These are phyloP conservation scores for Saccharomyces kudriavzevii DNA, from an alignment of 805 yeast genomes.

Conservation along the genomic window DNA sequence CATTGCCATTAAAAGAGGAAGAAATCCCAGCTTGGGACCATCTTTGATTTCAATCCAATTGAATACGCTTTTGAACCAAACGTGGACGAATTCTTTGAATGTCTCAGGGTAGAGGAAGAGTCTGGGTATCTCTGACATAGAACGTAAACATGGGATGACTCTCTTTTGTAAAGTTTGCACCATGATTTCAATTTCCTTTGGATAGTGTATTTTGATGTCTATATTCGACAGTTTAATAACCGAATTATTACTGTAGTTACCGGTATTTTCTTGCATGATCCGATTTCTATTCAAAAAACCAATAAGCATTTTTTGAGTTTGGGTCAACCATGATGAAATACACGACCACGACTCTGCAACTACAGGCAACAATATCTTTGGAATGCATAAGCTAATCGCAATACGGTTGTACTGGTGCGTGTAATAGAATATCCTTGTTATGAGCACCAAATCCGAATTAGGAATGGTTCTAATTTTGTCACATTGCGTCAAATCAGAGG, in stretches of 20 bases:
- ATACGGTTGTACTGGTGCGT: constrained; percentile 18
- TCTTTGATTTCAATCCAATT: constrained; percentile 39
- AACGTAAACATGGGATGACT: constrained; percentile 27
- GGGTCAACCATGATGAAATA: constrained; percentile 24
- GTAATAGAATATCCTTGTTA: constrained; percentile 30
- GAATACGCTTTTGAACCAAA: constrained; percentile 35
- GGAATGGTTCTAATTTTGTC: constrained; percentile 27
- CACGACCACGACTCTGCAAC: constrained; percentile 30
- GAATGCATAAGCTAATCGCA: constrained; percentile 31
- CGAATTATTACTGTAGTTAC: background rate
- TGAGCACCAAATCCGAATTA: constrained; percentile 26
- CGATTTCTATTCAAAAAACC: background rate
- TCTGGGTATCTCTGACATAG: constrained; percentile 31
- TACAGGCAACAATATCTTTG: constrained; percentile 20
- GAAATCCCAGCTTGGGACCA: constrained; percentile 29
- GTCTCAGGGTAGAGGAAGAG: constrained; percentile 29
- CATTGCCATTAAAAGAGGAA: constrained; percentile 25
- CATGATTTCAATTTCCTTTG: constrained; percentile 20
- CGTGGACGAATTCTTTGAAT: constrained; percentile 23
- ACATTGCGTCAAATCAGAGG: constrained; percentile 19
- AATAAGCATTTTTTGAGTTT: constrained; percentile 22
- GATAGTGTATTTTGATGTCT: constrained; percentile 12
- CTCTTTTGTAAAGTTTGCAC: constrained; percentile 22
- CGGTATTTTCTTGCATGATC: background rate
- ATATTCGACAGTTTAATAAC: background rate